Evolutionary conservation across 352 stramenopile genomes (phyloP), one percentile per base, ranked within the genome.

Genomic region (Sclerospora graminicola): DNA sequence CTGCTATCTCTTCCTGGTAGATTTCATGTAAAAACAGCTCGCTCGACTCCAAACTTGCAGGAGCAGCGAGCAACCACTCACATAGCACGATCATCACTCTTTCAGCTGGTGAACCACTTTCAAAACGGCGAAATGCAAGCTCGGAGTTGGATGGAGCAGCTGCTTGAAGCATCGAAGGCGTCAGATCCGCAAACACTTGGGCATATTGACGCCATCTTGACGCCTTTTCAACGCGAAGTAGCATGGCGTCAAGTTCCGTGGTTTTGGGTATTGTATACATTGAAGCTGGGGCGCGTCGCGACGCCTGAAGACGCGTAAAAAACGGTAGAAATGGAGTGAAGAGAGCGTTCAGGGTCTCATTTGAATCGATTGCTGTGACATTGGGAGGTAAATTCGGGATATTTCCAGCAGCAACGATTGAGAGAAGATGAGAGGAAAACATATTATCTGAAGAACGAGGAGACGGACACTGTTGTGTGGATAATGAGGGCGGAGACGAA

Each of bases 1-100:
- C 63, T 2, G 59, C 57, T n/a, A 82, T 36, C 27, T 84, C 54
- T n/a, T 66, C 49, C 31, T 66, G 65, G 55, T 82, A 84, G 41
- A 84, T 75, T 26, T 61, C 52, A 32, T 68, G 69, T 23, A 58
- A 41, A 32, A 84, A 69, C 7, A 84, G 51, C 36, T 84, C 72
- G 37, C 64, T 71, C 19, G 49, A 19, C 19, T 52, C 54, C 27
- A 60, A 30, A 45, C 14, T 53, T 20, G 41, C 43, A 20, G 37
- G 26, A 15, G 34, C 14, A n/a, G 35, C 45, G 2, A 58, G 41
- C 7, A 62, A 20, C 55, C 57, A 64, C 21, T 78, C 58, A 16
- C 44, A 35, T 10, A 84, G 39, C 19, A 78, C 57, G 13, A 84
- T 57, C 14, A 48, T 51, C 14, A 57, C 56, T 54, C 61, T 41